phyloP scores from a whole-genome alignment of 2,329 filamentous ascomycete genomes.

The Ceratocystiopsis sp. region DNA sequence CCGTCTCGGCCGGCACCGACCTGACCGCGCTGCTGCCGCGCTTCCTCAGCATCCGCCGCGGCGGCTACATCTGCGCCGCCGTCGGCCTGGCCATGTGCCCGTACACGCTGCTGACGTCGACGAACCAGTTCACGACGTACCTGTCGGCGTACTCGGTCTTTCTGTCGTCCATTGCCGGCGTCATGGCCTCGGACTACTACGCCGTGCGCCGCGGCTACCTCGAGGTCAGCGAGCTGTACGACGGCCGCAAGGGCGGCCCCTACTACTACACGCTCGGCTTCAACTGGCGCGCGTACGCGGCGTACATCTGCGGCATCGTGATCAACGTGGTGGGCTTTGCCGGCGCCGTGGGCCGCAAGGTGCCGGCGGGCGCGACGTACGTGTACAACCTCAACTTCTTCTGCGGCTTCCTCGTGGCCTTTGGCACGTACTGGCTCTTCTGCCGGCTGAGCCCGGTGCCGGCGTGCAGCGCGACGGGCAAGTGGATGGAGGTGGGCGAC shows the following conservation, averaged over 20 bases:
- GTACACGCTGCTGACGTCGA: slow-evolving; percentile 10
- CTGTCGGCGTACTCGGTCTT: slow-evolving; percentile 9
- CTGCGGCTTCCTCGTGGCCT: no score
- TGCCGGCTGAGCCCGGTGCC: no score
- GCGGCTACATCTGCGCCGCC: slow-evolving; percentile 12
- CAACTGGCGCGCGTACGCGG: slow-evolving; percentile 8
- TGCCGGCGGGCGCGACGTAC: no score
- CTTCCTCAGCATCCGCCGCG: slow-evolving; percentile 19
- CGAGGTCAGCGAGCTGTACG: slow-evolving; percentile 20
- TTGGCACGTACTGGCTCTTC: no score
- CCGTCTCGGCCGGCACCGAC: slow-evolving; percentile 20
- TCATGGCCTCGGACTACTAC: slow-evolving; percentile 22
- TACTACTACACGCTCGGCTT: slow-evolving; percentile 10
- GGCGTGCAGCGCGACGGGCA: no score
- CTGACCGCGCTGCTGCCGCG: slow-evolving; percentile 17
- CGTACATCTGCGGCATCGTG: neutral
- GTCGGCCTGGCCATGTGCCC: slow-evolving; percentile 12
- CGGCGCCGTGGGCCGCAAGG: no score
- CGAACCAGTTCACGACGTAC: slow-evolving; percentile 8
- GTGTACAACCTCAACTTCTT: no score
- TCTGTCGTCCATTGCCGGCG: slow-evolving; percentile 13
- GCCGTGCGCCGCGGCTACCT: slow-evolving; percentile 18
- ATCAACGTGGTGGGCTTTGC: no score
- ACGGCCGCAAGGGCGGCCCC: slow-evolving; percentile 16
- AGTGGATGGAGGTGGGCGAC: no score